These are phyloP conservation scores for Diaporthe humulicola DNA, from an alignment of 2,329 filamentous ascomycete genomes.

Conservation along the genomic window DNA sequence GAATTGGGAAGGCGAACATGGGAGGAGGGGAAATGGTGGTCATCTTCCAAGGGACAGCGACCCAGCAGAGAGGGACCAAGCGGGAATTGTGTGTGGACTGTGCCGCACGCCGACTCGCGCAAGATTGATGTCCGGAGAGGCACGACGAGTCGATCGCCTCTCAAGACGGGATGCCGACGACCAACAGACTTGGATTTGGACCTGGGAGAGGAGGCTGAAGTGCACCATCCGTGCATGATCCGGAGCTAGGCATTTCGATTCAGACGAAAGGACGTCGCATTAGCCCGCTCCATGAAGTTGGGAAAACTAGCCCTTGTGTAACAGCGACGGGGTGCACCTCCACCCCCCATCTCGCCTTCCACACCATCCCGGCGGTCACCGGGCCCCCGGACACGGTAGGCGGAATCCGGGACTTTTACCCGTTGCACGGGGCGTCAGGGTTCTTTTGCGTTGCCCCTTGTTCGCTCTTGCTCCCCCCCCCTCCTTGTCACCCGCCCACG, in stretches of 20 bases:
- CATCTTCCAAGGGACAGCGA: not conserved
- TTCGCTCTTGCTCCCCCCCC: not conserved
- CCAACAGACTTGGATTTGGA: not conserved
- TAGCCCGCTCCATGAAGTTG: not conserved
- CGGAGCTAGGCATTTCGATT: not conserved
- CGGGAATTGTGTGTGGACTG: not conserved
- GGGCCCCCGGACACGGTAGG: not conserved
- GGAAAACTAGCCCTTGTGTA: not conserved
- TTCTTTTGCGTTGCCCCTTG: conserved; percentile 10
- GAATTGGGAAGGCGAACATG: not conserved
- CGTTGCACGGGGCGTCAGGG: not conserved
- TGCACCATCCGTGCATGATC: not conserved
- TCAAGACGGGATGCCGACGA: not conserved
- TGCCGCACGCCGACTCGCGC: not conserved
- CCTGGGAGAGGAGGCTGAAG: not conserved
- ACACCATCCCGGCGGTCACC: conserved; percentile 6
- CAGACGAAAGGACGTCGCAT: not conserved
- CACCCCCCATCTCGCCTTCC: not conserved
- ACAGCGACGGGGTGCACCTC: not conserved
- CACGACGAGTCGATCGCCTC: not conserved
- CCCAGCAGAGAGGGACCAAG: not conserved
- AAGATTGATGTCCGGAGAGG: too few species aligned
- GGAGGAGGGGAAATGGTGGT: not conserved
- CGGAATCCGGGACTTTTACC: conserved; percentile 14
- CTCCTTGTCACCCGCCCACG: not conserved